Evolutionary conservation across 495 filamentous ascomycete genomes (phyloP), one percentile per base, ranked within the genome.

Genomic region (Articulospora tetracladia): DNA sequence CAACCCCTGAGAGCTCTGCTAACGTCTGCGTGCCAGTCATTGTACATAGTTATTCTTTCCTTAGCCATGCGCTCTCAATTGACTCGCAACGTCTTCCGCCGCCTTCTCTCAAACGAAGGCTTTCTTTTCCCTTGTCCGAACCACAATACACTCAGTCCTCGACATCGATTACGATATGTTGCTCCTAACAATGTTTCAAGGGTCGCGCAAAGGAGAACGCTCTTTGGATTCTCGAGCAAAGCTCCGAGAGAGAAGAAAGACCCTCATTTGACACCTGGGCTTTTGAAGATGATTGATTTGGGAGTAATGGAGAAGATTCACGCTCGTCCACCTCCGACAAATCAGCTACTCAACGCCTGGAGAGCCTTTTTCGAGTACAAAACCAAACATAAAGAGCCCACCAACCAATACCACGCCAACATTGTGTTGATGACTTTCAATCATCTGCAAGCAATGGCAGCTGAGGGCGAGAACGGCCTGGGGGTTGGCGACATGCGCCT

Each of bases 11-110:
- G n/a, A 8, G 23, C n/a, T 59, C 24, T 54, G 41, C 50, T 61
- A 50, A 61, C 58, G 32, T 0, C 13, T 47, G 41, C 13, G n/a
- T 46, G n/a, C 24, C 25, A 63, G 34, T 22, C 51, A 1, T 23
- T 62, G 41, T 66, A 59, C 36, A 66, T 58, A 63, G 32, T 53
- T 6, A 30, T 19, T 57, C 11, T 25, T n/a, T 51, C 22, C 25
- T 55, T 36, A 25, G 30, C 53, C 3, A 95, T 95, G 92, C 89
- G 87, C 68, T 92, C 91, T 72, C 88, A 91, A 68, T 82, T 96
- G 64, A 86, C 90, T 52, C 83, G 87, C 72, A 74, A 81, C 70
- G 86, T 91, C 63, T 89, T 92, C 69, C 81, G 82, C 57, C 82
- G 83, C 64, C 78, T 93, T 56, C 77, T 90, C 60, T 78, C 84